Evolutionary conservation across 1,284 basidiomycete genomes (phyloP).

Genomic region (Pterula multifida): DNA sequence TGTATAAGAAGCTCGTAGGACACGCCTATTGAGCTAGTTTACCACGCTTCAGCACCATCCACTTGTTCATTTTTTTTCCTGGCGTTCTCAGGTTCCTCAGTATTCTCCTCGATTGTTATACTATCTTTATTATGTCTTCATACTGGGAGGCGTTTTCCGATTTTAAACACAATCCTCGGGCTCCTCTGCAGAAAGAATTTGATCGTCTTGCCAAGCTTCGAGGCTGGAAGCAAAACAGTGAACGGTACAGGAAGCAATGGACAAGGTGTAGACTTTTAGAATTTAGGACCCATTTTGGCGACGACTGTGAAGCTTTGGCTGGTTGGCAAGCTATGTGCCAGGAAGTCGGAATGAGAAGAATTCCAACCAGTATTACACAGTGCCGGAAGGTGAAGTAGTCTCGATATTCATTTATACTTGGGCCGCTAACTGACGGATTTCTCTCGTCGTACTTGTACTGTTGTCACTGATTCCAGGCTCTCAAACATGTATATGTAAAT

Average conservation of each 20-base stretch:
- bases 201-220: constrained; percentile 7
- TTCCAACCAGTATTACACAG: constrained; percentile 8
- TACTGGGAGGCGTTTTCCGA: background rate
- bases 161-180: constrained; percentile 8
- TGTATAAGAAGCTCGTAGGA: too few species aligned
- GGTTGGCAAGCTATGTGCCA: constrained; percentile 11
- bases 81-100: background rate
- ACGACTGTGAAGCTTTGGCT: constrained; percentile 6
- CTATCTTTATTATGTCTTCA: background rate
- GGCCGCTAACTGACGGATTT: background rate
- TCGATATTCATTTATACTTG: background rate
- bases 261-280: constrained; percentile 8
- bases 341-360: constrained; percentile 5
- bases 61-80: background rate
- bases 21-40: too few species aligned
- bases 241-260: constrained; percentile 7
- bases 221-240: constrained; percentile 6
- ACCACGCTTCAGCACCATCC: background rate
- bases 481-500: constrained; percentile 9
- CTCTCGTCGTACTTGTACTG: background rate
- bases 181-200: constrained; percentile 10
- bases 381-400: constrained; percentile 11
- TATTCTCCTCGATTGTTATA: background rate
- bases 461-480: constrained; percentile 4
- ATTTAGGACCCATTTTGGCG: constrained; percentile 9